Conservation (phyloP, 2,329 filamentous ascomycete genomes). For the Knoxdaviesia proteae region DNA sequence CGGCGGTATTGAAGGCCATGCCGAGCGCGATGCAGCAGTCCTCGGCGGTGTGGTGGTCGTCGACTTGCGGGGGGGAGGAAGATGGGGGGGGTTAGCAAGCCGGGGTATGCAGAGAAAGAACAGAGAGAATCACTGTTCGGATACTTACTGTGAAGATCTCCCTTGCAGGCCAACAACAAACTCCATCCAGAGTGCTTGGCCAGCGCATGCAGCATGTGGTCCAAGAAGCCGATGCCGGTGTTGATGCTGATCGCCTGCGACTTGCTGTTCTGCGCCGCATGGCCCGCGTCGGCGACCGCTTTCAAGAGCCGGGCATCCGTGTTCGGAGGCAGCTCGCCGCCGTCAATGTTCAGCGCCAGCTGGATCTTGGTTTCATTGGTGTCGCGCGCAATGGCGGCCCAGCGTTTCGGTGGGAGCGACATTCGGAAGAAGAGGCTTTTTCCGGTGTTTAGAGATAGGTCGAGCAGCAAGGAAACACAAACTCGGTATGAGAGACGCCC, state of each 20-base stretch:
- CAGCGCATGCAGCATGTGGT: slow-evolving; percentile 95
- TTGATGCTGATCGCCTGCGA: slow-evolving; percentile 72
- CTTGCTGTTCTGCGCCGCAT: slow-evolving; percentile 68
- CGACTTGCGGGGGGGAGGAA: slow-evolving; percentile 33
- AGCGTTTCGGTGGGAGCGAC: slow-evolving; percentile 25
- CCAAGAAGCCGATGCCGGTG: slow-evolving; percentile 91
- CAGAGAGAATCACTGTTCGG: background rate
- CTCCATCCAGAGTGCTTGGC: slow-evolving; percentile 95
- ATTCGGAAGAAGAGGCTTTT: slow-evolving; percentile 8
- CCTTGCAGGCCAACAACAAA: slow-evolving; percentile 60
- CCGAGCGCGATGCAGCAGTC: slow-evolving; percentile 87
- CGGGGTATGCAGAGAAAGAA: background rate
- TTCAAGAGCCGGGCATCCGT: slow-evolving; percentile 34
- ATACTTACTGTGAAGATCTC: slow-evolving; percentile 69
- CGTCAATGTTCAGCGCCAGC: slow-evolving; percentile 80
- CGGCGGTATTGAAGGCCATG: slow-evolving; percentile 58
- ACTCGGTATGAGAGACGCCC: no score
- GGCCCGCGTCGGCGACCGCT: slow-evolving; percentile 27
- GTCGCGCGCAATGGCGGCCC: slow-evolving; percentile 61
- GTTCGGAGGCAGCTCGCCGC: slow-evolving; percentile 52
- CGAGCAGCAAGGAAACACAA: background rate
- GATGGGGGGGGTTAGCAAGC: background rate
- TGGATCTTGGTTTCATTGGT: slow-evolving; percentile 98
- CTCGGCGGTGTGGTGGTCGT: slow-evolving; percentile 97
- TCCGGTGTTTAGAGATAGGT: background rate